A percentile compares a stretch with the other conserved stretches of the same genome.
These are phyloP conservation scores for Aspergillus egyptiacus DNA, from an alignment of 495 filamentous ascomycete genomes.

Conservation along the genomic window DNA sequence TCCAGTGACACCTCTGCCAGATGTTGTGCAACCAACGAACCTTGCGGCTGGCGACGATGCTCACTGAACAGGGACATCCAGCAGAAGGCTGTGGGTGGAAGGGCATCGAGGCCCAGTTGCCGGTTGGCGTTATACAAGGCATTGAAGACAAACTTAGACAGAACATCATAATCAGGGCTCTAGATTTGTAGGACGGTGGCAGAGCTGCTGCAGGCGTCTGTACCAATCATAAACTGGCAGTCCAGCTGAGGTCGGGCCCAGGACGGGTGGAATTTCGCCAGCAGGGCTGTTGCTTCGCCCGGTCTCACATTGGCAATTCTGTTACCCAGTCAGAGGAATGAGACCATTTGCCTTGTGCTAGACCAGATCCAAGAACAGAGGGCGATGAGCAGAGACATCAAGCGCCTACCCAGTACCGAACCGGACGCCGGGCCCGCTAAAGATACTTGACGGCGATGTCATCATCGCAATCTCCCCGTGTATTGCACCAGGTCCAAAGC, in stretches of 20 bases:
- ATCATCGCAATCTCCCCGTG: too few relatives aligned
- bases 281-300: neutral
- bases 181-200: neutral
- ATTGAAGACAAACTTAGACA: neutral
- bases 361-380: neutral
- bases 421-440: neutral
- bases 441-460: neutral
- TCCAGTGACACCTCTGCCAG: neutral
- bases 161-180: neutral
- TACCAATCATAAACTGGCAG: neutral
- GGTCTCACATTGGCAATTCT: neutral
- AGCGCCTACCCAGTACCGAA: neutral
- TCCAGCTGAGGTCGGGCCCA: neutral
- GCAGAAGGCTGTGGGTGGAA: neutral
- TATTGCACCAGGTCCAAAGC: neutral
- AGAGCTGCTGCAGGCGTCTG: neutral
- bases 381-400: neutral
- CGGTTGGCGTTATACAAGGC: neutral
- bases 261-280: neutral
- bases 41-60: neutral
- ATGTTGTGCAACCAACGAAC: neutral
- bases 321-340: neutral
- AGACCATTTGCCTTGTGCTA: neutral
- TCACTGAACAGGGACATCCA: neutral
- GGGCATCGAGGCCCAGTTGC: neutral